phyloP scores from a whole-genome alignment of 257 asterid genomes.

The Solanum neorickii region DNA sequence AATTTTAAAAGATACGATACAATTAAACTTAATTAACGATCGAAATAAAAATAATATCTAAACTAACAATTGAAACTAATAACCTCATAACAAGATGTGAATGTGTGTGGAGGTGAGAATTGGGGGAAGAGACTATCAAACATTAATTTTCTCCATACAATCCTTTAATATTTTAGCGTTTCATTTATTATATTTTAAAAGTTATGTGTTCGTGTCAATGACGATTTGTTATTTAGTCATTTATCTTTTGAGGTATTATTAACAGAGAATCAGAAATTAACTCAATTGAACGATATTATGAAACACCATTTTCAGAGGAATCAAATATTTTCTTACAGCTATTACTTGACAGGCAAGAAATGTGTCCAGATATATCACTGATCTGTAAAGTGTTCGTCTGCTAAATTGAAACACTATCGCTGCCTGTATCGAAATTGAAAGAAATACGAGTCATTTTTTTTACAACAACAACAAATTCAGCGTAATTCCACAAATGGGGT shows the following conservation, averaged over 20 bases:
- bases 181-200: no score
- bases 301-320: not conserved
- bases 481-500: not conserved
- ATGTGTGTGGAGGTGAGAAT: no score
- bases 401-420: slow-evolving; percentile 30
- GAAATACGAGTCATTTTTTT: not conserved
- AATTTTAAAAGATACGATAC: no score
- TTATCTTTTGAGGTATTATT: not conserved
- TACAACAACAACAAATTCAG: not conserved
- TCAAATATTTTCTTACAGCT: slow-evolving; percentile 19
- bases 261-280: not conserved
- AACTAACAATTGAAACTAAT: no score
- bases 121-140: no score
- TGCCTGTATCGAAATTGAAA: slow-evolving; percentile 21
- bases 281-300: not conserved
- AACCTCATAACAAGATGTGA: no score
- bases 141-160: no score
- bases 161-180: no score
- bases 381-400: slow-evolving; percentile 33
- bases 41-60: no score
- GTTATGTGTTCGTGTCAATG: no score
- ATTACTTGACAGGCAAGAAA: slow-evolving; percentile 39
- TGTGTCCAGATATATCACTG: slow-evolving; percentile 42
- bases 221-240: not conserved
- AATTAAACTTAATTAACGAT: no score